Evolutionary conservation across 2,329 filamentous ascomycete genomes (phyloP), one percentile per base, ranked within the genome.

Genomic region (Fusarium pseudoanthophilum): DNA sequence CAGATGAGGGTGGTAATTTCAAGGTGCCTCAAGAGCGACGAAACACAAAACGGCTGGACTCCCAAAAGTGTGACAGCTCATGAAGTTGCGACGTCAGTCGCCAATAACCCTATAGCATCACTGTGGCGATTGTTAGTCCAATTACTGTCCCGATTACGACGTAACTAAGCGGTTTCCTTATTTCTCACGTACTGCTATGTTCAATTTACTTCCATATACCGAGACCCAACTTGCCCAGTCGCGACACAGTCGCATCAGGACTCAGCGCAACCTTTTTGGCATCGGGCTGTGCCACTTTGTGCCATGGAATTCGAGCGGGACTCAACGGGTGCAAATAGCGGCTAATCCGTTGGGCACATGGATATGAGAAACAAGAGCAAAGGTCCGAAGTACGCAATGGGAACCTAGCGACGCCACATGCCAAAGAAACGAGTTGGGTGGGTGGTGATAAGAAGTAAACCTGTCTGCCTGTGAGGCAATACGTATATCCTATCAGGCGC

Each of bases 401-500:
- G 71, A 66, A 75, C 75, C 69, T 73, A 77, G 60, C 43, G 72
- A 70, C 73, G 75, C 75, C 75, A 74, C 65, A 74, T 72, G 61
- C 64, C 72, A 75, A 67, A 77, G 48, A 56, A 57, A 49, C 67
- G 48, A 51, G 42, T 57, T 73, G 57, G 49, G 37, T 69, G 62
- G 53, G 61, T 56, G 37, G 58, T 70, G 69, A 67, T 67, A 64
- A 73, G 62, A 66, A 67, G 67, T 67, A 61, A 77, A 60, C 55
- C 37, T 40, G 39, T 21, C 39, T 40, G 20, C 39, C 51, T 56
- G 63, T 63, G 60, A 66, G 65, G 57, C 55, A 67, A 28, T 40
- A 37, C 36, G 16, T 37, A 40, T 28, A 40, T 30, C 51, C 45
- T 36, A 39, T 49, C 59, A 57, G 48, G 68, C 62, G 57, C 66